Percentiles rank a stretch among this genome's conserved stretches.
Conservation (phyloP, 768 basidiomycete genomes). For the Cubamyces sp. region DNA sequence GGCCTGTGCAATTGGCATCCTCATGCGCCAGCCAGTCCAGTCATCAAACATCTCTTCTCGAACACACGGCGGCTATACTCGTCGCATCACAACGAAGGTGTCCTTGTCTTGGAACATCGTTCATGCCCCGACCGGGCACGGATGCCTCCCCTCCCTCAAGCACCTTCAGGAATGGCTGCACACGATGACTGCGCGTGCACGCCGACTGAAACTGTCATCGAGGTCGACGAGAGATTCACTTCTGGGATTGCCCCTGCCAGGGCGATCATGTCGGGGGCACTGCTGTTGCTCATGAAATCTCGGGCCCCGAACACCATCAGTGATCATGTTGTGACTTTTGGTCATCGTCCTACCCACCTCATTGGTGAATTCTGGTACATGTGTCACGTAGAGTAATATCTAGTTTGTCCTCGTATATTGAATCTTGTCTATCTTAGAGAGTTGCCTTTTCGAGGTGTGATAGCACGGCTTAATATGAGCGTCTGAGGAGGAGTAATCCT, state of each 20-base stretch:
- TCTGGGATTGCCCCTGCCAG: too few relatives aligned
- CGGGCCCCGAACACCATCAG: too few relatives aligned
- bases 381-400: neutral
- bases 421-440: slow-evolving; percentile 1
- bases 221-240: too few relatives aligned
- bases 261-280: too few relatives aligned
- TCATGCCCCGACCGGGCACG: neutral
- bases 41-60: neutral
- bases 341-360: too few relatives aligned
- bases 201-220: too few relatives aligned
- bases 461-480: neutral
- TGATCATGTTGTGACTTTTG: too few relatives aligned
- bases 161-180: neutral
- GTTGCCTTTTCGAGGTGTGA: slow-evolving; percentile 11
- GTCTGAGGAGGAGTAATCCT: neutral
- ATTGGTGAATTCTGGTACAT: too few relatives aligned
- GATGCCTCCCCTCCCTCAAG: neutral
- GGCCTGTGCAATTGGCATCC: neutral
- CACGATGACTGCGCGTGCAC: too few relatives aligned
- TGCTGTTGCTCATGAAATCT: too few relatives aligned
- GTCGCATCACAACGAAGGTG: slow-evolving; percentile 11
- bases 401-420: neutral
- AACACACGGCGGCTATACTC: neutral
- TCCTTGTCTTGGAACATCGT: neutral
- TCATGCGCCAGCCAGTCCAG: too few relatives aligned